A percentile compares a stretch with the other conserved stretches of the same genome.
These are phyloP conservation scores for Collybia sp. DNA, from an alignment of 768 basidiomycete species.

Conservation along the genomic window DNA sequence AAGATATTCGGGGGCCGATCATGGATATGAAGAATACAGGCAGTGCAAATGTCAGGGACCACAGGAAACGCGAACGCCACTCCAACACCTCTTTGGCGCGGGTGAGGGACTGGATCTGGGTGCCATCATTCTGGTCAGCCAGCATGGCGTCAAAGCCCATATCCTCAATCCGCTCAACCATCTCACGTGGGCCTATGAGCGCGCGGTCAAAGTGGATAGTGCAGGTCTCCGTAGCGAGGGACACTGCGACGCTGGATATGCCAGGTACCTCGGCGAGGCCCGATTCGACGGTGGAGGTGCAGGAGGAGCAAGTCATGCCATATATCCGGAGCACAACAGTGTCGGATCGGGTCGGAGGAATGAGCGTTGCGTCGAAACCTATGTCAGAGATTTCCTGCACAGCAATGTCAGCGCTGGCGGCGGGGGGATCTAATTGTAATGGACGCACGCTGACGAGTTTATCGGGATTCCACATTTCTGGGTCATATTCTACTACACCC, in stretches of 20 bases:
- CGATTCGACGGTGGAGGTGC: constrained; percentile 71
- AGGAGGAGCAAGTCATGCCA: constrained; percentile 89
- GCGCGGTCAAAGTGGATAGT: constrained; percentile 72
- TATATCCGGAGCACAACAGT: constrained; percentile 74
- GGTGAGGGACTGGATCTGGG: constrained; percentile 81
- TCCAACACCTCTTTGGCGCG: constrained; percentile 89
- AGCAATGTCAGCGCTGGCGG: constrained; percentile 6
- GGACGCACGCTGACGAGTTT: constrained; percentile 69
- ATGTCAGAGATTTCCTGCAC: constrained; percentile 86
- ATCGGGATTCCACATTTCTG: constrained; percentile 70
- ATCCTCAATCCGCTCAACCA: constrained; percentile 84
- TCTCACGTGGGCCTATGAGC: constrained; percentile 74
- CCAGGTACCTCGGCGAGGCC: constrained; percentile 70
- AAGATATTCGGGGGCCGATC: constrained; percentile 68
- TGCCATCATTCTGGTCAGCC: constrained; percentile 72
- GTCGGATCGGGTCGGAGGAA: constrained; percentile 63
- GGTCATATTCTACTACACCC: constrained; percentile 87
- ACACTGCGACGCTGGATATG: constrained; percentile 65
- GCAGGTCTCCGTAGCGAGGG: constrained; percentile 72
- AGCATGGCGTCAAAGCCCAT: constrained; percentile 90
- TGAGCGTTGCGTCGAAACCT: constrained; percentile 83
- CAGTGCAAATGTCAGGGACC: constrained; percentile 73
- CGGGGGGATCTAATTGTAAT: background rate
- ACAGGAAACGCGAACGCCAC: constrained; percentile 78
- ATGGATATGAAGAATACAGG: constrained; percentile 95